Base-by-base conservation (phyloP, 2,329 filamentous ascomycete genomes). In the Coniochaeta pulveracea region DNA sequence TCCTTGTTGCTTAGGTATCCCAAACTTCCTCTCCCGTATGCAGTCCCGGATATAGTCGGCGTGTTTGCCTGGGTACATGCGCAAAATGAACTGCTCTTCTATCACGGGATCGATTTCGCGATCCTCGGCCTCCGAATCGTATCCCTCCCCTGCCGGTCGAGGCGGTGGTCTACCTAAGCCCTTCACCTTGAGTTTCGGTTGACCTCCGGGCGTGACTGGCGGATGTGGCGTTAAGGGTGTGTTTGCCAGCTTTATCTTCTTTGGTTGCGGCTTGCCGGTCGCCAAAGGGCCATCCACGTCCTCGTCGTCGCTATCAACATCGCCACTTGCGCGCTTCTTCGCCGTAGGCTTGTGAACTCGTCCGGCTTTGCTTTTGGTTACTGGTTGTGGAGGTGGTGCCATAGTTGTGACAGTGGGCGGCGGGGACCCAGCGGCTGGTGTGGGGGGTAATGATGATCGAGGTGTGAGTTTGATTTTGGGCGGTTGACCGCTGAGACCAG, bases 101-200 rank as follows among this genome's bases (percentile, higher is more conserved):
- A 93, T 84, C 1, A 81, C 71, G 1, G 91, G 91, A 48, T 98
- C 91, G 8, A 64, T 58, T 55, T 98, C 91, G 10, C 80, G 76
- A 50, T 96, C 91, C 35, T 86, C 91, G 10, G 88, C 85, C 56
- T 96, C 91, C 3, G 88, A 95, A 53, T 98, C 91, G 57, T 96
- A 98, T 6, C 89, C 91, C 36, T 93, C 85, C 33, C 91, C 91
- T 2, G 75, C 72, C 5, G 77, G 76, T 41, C 84, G 72, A 19
- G 71, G 63, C 6, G 83, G 80, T 2, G 73, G 66, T 41, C 76
- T 71, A n/a, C 79, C 80, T 45, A 78, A 45, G 11, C 37, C 34
- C 64, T 51, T 54, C 8, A 55, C 36, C 19, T 51, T 49, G n/a
- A 54, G 41, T 26, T n/a, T n/a, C n/a, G n/a, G n/a, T n/a, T n/a